Percentiles rank a stretch among this genome's conserved stretches.
Conservation (phyloP, 176 grass and related monocot genomes). For the Triticum turgidum region DNA sequence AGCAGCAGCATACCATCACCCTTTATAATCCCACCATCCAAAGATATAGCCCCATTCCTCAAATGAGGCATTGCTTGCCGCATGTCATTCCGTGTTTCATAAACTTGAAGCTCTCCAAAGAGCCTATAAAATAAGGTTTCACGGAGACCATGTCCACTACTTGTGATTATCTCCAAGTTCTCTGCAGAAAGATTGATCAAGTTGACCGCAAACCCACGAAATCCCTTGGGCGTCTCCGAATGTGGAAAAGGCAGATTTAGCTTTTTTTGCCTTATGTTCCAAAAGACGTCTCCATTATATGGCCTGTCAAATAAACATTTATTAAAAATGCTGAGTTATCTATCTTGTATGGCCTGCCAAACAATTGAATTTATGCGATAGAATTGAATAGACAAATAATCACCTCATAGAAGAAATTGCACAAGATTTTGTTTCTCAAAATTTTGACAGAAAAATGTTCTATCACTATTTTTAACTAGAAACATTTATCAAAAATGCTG, state of each 20-base stretch:
- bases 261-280: slow-evolving; percentile 9
- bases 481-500: neutral
- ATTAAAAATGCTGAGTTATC: neutral
- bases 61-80: slow-evolving; percentile 20
- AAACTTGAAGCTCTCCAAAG: slow-evolving; percentile 41
- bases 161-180: slow-evolving; percentile 10
- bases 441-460: neutral
- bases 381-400: neutral
- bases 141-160: slow-evolving; percentile 32
- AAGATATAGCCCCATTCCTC: slow-evolving; percentile 32
- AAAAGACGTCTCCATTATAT: slow-evolving; percentile 2
- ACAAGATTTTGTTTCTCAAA: neutral
- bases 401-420: neutral
- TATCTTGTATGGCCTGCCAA: slow-evolving; percentile 10
- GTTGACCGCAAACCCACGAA: slow-evolving; percentile 32
- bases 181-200: slow-evolving; percentile 32
- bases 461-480: neutral
- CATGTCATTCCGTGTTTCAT: slow-evolving; percentile 30
- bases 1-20: slow-evolving; percentile 26
- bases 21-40: slow-evolving; percentile 44
- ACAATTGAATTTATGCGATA: neutral
- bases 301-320: slow-evolving; percentile 14
- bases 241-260: slow-evolving; percentile 4
- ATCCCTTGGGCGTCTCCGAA: slow-evolving; percentile 1
- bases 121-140: slow-evolving; percentile 45